Percentiles rank a stretch among this genome's conserved stretches.
phyloP scores from a whole-genome alignment of 805 yeast species.

The Groenewaldozyma tartarivorans region DNA sequence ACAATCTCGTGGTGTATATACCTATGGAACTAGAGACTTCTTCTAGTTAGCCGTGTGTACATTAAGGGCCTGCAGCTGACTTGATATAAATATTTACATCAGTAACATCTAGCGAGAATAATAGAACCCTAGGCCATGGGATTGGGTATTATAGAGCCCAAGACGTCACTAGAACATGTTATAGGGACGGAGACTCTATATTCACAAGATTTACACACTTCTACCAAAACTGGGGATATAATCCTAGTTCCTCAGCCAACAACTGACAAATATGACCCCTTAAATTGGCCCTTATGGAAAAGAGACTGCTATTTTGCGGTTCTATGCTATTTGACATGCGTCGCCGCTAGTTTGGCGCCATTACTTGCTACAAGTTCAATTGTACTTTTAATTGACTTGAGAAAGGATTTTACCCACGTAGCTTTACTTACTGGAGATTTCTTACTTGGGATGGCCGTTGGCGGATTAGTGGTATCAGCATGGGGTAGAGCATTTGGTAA shows the following conservation, averaged over 20 bases:
- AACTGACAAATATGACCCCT: slow-evolving; percentile 59
- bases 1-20: too few relatives aligned
- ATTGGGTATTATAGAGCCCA: too few relatives aligned
- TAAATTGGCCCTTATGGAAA: slow-evolving; percentile 48
- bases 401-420: neutral
- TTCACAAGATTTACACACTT: too few relatives aligned
- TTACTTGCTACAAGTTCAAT: slow-evolving; percentile 23
- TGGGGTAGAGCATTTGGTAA: neutral
- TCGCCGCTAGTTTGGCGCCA: slow-evolving; percentile 40
- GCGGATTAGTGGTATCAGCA: neutral
- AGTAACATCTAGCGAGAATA: too few relatives aligned
- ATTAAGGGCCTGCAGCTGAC: too few relatives aligned
- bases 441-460: neutral
- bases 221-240: slow-evolving; percentile 23
- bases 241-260: slow-evolving; percentile 60
- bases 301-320: slow-evolving; percentile 36
- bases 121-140: too few relatives aligned
- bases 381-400: neutral
- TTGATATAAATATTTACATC: too few relatives aligned
- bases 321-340: slow-evolving; percentile 30
- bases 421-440: neutral
- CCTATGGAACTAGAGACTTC: too few relatives aligned
- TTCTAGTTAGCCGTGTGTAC: too few relatives aligned
- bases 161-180: too few relatives aligned
- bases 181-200: too few relatives aligned